phyloP scores from a whole-genome alignment of 2,329 filamentous ascomycete genomes.

The Cercospora zeina region DNA sequence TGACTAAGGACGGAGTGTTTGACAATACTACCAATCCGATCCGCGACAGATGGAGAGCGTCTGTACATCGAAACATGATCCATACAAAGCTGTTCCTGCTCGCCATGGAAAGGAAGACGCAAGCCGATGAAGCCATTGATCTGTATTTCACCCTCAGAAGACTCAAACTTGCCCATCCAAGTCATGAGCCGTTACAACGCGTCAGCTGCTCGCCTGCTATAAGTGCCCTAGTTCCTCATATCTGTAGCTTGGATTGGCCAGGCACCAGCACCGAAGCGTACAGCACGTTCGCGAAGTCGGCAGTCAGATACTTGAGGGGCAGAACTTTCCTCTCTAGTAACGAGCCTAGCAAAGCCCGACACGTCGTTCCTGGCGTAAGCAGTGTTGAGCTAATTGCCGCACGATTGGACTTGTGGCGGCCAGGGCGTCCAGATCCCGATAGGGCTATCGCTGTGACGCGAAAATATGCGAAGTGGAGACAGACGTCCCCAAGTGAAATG shows the following conservation, averaged over 20 bases:
- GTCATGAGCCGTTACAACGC: background rate
- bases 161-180: background rate
- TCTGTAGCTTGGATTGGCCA: background rate
- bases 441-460: background rate
- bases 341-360: too few species aligned
- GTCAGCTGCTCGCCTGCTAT: background rate
- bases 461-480: background rate
- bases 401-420: background rate
- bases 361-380: background rate
- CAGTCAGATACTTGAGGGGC: background rate
- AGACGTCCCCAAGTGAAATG: too few species aligned
- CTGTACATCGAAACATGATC: background rate
- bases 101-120: background rate
- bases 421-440: background rate
- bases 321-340: background rate
- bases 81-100: background rate
- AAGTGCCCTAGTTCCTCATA: background rate
- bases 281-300: background rate
- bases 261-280: background rate
- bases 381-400: background rate
- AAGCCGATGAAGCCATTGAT: background rate
- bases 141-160: background rate
- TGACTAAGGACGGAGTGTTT: background rate
- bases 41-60: background rate
- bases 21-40: background rate